phyloP scores from a whole-genome alignment of 495 filamentous ascomycete species.

The Aspergillus sparsus region DNA sequence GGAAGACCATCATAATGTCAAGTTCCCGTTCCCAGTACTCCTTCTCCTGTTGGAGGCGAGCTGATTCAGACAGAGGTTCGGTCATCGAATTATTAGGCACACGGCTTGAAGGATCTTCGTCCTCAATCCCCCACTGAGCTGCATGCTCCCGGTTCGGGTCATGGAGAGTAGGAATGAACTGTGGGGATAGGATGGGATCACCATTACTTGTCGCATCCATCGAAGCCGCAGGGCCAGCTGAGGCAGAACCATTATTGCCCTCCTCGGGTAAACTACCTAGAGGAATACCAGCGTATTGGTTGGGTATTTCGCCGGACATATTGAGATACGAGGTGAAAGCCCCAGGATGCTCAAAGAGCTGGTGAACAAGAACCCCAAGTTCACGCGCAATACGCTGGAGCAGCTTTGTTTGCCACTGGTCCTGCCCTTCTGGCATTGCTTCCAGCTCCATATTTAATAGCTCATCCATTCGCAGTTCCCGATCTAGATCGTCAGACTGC shows the following conservation, averaged over 20 bases:
- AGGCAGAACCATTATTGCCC: constrained; percentile 18
- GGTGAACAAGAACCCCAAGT: constrained; percentile 78
- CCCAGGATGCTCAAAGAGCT: constrained; percentile 76
- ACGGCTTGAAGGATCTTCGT: constrained; percentile 44
- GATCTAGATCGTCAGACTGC: constrained; percentile 16
- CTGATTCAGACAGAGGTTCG: constrained; percentile 37
- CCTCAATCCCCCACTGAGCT: constrained; percentile 69
- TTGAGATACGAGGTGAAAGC: constrained; percentile 76
- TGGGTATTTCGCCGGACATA: constrained; percentile 41
- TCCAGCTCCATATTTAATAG: constrained; percentile 38
- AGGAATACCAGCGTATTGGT: constrained; percentile 57
- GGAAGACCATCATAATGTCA: constrained; percentile 84
- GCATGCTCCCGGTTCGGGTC: constrained; percentile 50
- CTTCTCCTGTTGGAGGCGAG: constrained; percentile 45
- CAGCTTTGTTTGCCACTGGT: constrained; percentile 72
- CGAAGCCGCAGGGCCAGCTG: constrained; percentile 22
- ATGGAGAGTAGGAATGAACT: constrained; percentile 49
- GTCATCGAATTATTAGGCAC: constrained; percentile 20
- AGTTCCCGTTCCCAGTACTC: constrained; percentile 90
- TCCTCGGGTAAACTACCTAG: constrained; percentile 37
- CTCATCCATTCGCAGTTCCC: constrained; percentile 33
- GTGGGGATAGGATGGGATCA: constrained; percentile 40
- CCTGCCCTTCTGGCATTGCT: constrained; percentile 44
- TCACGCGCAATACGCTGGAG: constrained; percentile 84
- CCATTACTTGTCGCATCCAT: constrained; percentile 25